A percentile compares a stretch with the other conserved stretches of the same genome.
phyloP scores from a whole-genome alignment of 345 rosid species.

The Salix exigua region DNA sequence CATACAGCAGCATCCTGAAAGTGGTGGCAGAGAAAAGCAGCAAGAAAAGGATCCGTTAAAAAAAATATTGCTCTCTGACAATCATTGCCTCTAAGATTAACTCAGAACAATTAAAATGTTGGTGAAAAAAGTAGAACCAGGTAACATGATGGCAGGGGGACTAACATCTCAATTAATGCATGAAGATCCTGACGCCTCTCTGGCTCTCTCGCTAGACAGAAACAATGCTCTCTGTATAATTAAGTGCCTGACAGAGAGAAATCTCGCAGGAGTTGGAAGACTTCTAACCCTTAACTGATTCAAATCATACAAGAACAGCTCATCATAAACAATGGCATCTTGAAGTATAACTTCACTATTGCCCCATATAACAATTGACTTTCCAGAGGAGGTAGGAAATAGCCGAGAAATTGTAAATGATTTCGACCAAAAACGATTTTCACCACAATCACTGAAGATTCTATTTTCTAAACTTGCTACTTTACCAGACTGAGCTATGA shows the following conservation, averaged over 20 bases:
- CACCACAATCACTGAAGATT: neutral
- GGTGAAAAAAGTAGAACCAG: neutral
- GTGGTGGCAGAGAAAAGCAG: neutral
- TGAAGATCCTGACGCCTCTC: neutral
- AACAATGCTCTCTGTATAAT: neutral
- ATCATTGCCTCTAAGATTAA: neutral
- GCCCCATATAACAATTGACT: neutral
- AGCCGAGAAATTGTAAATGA: neutral
- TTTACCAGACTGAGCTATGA: no score
- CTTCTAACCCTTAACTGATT: neutral
- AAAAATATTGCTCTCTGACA: neutral
- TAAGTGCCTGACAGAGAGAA: neutral
- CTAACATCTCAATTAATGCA: neutral
- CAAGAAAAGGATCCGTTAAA: neutral
- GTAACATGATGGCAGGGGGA: neutral
- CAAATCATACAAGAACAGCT: neutral
- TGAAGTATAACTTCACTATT: neutral
- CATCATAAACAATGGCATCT: neutral
- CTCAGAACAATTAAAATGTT: neutral
- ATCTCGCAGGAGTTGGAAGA: neutral
- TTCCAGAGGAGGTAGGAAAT: neutral
- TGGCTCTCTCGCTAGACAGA: neutral
- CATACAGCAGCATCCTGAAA: neutral
- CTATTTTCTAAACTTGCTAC: no score
- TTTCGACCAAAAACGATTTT: neutral